Conservation (phyloP, 2,329 filamentous ascomycete genomes). For the Colletotrichum viniferum region DNA sequence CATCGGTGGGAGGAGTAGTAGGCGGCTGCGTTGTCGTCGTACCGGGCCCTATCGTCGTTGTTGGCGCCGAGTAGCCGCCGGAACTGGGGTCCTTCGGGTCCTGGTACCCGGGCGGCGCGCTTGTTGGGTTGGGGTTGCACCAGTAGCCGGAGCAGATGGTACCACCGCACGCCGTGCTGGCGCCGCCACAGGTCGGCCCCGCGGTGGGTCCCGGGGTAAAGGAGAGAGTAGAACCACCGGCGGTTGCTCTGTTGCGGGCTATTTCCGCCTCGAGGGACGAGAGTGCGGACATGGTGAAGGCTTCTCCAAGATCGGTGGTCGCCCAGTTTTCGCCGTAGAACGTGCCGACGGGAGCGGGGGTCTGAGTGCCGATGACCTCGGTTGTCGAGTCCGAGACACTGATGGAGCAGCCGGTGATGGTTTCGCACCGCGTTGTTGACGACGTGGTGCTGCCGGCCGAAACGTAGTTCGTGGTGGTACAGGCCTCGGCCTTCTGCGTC, state of each 20-base stretch:
- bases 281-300: background rate
- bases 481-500: conserved; percentile 13
- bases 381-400: conserved; percentile 13
- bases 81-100: conserved; percentile 26
- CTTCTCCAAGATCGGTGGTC: background rate
- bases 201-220: background rate
- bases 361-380: background rate
- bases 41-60: background rate
- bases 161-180: conserved; percentile 22
- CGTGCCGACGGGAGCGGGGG: background rate
- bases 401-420: conserved; percentile 18
- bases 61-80: background rate
- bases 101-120: conserved; percentile 19
- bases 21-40: background rate
- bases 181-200: background rate
- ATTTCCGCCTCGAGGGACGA: background rate
- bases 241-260: background rate
- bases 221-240: background rate
- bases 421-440: conserved; percentile 18
- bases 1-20: background rate
- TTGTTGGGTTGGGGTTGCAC: conserved; percentile 22
- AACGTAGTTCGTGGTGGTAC: background rate
- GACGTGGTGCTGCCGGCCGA: conserved; percentile 4
- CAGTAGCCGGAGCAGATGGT: conserved; percentile 26
- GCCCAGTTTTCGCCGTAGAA: background rate